phyloP scores from a whole-genome alignment of 495 filamentous ascomycete genomes.

The Recurvomyces mirabilis region DNA sequence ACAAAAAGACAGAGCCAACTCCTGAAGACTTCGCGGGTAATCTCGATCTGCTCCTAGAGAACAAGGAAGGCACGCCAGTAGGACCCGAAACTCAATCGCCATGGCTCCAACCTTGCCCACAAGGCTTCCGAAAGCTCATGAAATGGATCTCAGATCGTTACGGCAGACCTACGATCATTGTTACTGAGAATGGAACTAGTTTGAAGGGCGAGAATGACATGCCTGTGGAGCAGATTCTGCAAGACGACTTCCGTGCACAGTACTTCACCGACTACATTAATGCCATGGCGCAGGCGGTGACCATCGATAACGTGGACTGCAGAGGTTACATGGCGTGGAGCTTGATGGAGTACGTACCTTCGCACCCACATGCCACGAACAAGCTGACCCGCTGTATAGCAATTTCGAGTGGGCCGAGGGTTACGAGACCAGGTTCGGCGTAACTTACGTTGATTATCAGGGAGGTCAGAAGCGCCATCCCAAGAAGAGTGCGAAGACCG shows the following conservation, averaged over 20 bases:
- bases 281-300: conserved; percentile 56
- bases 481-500: conserved; percentile 63
- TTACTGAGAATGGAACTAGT: conserved; percentile 73
- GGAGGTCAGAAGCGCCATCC: conserved; percentile 63
- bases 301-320: conserved; percentile 59
- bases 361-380: neutral
- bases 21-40: conserved; percentile 59
- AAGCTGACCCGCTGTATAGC: conserved; percentile 23
- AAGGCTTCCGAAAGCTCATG: conserved; percentile 63
- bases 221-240: conserved; percentile 41
- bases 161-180: conserved; percentile 60
- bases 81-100: conserved; percentile 25
- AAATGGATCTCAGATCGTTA: conserved; percentile 72
- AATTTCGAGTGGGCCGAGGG: conserved; percentile 28
- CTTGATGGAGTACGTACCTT: conserved; percentile 49
- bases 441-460: conserved; percentile 37
- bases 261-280: conserved; percentile 48
- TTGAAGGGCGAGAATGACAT: conserved; percentile 70
- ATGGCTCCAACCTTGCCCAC: conserved; percentile 20
- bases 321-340: conserved; percentile 70
- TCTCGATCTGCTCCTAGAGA: conserved; percentile 53
- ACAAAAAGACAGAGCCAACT: conserved; percentile 47
- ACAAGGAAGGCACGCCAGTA: conserved; percentile 36
- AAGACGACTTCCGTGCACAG: conserved; percentile 25
- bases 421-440: conserved; percentile 18